These are phyloP conservation scores for Polyporus tsugae DNA, from an alignment of 1,284 basidiomycete genomes.

Conservation along the genomic window DNA sequence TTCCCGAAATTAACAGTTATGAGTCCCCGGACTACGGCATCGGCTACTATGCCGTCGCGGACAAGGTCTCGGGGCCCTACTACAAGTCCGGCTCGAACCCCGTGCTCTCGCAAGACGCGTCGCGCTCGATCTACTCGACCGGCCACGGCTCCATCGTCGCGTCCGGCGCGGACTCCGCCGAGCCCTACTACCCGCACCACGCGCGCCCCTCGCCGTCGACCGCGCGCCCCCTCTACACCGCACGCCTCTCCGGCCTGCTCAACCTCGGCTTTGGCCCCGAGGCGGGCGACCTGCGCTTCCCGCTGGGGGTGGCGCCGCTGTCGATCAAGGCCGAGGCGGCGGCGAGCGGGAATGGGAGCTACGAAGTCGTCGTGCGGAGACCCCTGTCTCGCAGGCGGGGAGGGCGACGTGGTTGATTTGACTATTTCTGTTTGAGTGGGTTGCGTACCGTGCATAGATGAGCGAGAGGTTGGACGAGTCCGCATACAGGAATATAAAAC, in stretches of 20 bases:
- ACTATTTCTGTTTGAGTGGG: constrained; percentile 2
- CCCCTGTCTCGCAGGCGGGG: constrained; percentile 14
- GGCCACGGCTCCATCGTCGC: constrained; percentile 22
- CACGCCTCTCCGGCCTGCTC: constrained; percentile 19
- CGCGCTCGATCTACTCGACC: constrained; percentile 22
- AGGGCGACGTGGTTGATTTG: constrained; percentile 9
- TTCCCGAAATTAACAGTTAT: constrained; percentile 6
- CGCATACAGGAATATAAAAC: not conserved
- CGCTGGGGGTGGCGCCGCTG: constrained; percentile 16
- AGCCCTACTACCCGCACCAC: constrained; percentile 26
- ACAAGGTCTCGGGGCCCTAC: constrained; percentile 20
- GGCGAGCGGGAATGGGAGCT: constrained; percentile 4
- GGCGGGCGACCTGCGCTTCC: constrained; percentile 21
- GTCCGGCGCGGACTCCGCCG: constrained; percentile 10
- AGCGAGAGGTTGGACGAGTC: not conserved
- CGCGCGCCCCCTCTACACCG: constrained; percentile 18
- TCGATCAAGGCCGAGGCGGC: constrained; percentile 3
- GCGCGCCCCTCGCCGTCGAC: constrained; percentile 15
- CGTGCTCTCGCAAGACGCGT: constrained; percentile 18
- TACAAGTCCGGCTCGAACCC: constrained; percentile 23
- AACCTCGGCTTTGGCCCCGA: constrained; percentile 18
- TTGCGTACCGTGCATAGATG: not conserved
- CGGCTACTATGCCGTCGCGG: constrained; percentile 22
- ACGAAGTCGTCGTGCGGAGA: constrained; percentile 17
- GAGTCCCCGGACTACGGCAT: constrained; percentile 23